phyloP scores from a whole-genome alignment of 495 filamentous ascomycete species.

The Arthonia radiata region DNA sequence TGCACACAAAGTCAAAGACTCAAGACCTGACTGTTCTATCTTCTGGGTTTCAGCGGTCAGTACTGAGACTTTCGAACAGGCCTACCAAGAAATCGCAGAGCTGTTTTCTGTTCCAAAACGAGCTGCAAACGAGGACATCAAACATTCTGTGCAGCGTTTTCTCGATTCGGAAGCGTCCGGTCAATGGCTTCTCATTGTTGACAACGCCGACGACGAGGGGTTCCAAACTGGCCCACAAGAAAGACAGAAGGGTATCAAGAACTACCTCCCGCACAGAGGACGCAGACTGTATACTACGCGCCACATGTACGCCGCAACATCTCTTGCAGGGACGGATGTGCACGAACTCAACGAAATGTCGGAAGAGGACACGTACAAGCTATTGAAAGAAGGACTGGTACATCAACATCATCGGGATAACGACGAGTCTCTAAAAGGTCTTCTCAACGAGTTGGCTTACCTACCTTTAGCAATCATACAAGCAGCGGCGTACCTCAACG shows the following conservation, averaged over 20 bases:
- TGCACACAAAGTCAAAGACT: constrained; percentile 16
- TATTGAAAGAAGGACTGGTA: constrained; percentile 9
- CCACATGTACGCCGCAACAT: constrained; percentile 1
- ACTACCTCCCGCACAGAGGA: constrained; percentile 6
- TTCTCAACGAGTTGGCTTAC: constrained; percentile 13
- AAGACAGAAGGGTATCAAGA: no score
- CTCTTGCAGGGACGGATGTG: constrained; percentile 1
- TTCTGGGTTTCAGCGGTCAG: constrained; percentile 24
- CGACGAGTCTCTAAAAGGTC: constrained; percentile 2
- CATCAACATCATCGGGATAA: constrained; percentile 3
- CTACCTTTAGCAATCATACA: constrained; percentile 25
- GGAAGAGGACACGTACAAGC: constrained; percentile 5
- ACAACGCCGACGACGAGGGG: constrained; percentile 9
- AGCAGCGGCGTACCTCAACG: constrained; percentile 21
- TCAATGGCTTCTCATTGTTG: constrained; percentile 8
- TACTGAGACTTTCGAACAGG: constrained; percentile 18
- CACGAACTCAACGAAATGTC: constrained; percentile 5
- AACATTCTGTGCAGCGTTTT: constrained; percentile 10
- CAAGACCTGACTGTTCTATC: constrained; percentile 17
- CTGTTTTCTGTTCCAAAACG: constrained; percentile 5
- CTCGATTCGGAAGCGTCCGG: constrained; percentile 9
- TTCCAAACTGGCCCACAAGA: no score
- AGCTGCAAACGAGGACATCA: constrained; percentile 8
- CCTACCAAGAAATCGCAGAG: constrained; percentile 18
- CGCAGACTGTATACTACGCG: constrained; percentile 8